phyloP scores from a whole-genome alignment of 306 rosid species.

The Trifolium dubium region DNA sequence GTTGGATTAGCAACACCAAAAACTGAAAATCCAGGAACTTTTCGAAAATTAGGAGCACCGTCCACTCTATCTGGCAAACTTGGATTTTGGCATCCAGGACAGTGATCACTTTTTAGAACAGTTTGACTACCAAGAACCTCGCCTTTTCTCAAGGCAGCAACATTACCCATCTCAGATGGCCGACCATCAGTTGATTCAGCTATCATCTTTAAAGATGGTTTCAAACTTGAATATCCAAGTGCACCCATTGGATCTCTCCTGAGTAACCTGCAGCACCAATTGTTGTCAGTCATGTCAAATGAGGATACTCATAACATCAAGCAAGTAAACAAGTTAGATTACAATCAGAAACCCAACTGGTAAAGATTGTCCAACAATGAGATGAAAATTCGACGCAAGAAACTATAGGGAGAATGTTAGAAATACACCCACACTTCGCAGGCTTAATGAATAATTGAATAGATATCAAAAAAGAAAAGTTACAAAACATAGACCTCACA shows the following conservation, averaged over 20 bases:
- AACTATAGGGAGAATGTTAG: slow-evolving; percentile 27
- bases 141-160: slow-evolving; percentile 86
- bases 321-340: slow-evolving; percentile 14
- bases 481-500: slow-evolving; percentile 31
- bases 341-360: slow-evolving; percentile 1
- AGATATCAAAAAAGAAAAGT: neutral
- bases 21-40: slow-evolving; percentile 92
- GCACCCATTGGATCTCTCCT: slow-evolving; percentile 98
- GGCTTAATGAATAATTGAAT: slow-evolving; percentile 7
- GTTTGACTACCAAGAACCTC: slow-evolving; percentile 96
- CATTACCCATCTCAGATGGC: slow-evolving; percentile 85
- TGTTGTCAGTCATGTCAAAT: slow-evolving; percentile 7
- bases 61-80: slow-evolving; percentile 78
- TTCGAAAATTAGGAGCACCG: slow-evolving; percentile 93
- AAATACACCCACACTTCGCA: slow-evolving; percentile 16
- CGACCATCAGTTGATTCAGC: slow-evolving; percentile 77
- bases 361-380: neutral
- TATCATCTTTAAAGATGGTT: slow-evolving; percentile 72
- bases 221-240: slow-evolving; percentile 76
- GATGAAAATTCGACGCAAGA: neutral
- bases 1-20: slow-evolving; percentile 98
- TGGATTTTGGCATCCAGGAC: slow-evolving; percentile 83
- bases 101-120: slow-evolving; percentile 87
- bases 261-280: slow-evolving; percentile 61
- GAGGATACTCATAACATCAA: neutral